Base-by-base conservation (phyloP, 192 early-diverging fungal genomes). In the Funneliformis geosporum region DNA sequence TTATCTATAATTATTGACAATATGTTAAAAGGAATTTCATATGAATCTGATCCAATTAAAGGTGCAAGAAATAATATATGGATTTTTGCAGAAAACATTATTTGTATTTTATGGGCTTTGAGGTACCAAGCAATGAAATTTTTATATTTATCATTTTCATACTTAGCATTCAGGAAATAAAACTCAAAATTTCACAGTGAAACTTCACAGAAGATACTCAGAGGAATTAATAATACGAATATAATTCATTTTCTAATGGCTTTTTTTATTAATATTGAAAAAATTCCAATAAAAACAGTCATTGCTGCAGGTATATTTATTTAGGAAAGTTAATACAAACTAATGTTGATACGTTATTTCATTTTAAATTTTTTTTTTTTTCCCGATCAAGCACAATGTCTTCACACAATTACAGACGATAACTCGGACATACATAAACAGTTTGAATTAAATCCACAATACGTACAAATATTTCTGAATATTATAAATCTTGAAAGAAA, bases 361-460 rank as follows among this genome's bases (percentile, higher is more conserved):
- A 47, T 80, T 60, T 64, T 42, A 18, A 11, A 21, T 76, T 38
- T 66, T 23, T 78, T 39, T 70, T 75, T 4, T 79, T 75, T 79
- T 50, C 44, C 33, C 23, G 16, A 72, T 76, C 16, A 83, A 88
- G 94, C 87, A 9, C 95, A 96, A 85, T 94, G 91, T 60, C 85
- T 97, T 16, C 91, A 93, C 79, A 94, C 94, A 5, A 84, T 97
- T 60, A 93, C 94, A 0, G 95, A 96, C 68, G 93, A 93, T 21
- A 95, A 95, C 78, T 76, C 82, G 14, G 85, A 87, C 5, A 87
- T 89, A 43, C 81, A 90, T 61, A 84, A 87, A 33, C 80, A 89
- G 5, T 90, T 94, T 82, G 79, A 87, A 39, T 79, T 82, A 21
- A 90, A 91, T 76, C 84, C 87, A 7, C 86, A 87, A 72, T 89